A percentile compares a stretch with the other conserved stretches of the same genome.
Conservation (phyloP, 164 flowering plant genomes). For the Paratinospora sagittata region DNA sequence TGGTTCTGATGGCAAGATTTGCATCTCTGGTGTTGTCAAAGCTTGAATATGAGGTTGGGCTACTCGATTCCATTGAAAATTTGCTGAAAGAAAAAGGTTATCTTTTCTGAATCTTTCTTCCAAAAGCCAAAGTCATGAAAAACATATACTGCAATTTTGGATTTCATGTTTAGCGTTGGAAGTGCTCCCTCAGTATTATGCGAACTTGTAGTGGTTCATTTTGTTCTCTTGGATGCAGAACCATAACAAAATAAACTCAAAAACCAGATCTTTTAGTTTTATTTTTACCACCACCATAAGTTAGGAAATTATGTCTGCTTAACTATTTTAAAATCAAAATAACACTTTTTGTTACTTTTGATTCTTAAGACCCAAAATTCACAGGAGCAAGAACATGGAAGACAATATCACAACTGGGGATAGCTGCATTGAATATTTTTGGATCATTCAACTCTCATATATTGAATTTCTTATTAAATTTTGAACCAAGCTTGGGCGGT, state of each 20-base stretch:
- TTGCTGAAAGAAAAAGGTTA: no score
- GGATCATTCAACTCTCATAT: slow-evolving; percentile 27
- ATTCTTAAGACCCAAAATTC: slow-evolving; percentile 62
- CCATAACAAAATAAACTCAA: background rate
- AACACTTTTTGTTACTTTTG: slow-evolving; percentile 36
- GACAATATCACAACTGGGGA: slow-evolving; percentile 53
- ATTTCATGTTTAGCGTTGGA: no score
- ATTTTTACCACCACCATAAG: background rate
- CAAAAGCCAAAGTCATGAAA: no score
- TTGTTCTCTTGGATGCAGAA: no score
- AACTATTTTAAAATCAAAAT: no score
- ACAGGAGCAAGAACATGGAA: slow-evolving; percentile 72
- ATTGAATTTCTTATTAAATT: background rate
- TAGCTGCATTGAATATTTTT: slow-evolving; percentile 46
- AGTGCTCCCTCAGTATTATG: no score
- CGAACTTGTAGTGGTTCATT: no score
- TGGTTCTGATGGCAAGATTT: no score
- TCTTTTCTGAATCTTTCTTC: no score
- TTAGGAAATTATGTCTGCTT: no score
- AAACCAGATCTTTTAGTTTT: background rate
- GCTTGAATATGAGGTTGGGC: background rate
- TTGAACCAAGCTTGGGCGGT: no score
- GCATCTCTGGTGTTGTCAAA: background rate
- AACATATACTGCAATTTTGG: no score
- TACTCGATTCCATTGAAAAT: background rate